Conservation (phyloP, 2,329 filamentous ascomycete genomes). For the Paecilomyces niveus region DNA sequence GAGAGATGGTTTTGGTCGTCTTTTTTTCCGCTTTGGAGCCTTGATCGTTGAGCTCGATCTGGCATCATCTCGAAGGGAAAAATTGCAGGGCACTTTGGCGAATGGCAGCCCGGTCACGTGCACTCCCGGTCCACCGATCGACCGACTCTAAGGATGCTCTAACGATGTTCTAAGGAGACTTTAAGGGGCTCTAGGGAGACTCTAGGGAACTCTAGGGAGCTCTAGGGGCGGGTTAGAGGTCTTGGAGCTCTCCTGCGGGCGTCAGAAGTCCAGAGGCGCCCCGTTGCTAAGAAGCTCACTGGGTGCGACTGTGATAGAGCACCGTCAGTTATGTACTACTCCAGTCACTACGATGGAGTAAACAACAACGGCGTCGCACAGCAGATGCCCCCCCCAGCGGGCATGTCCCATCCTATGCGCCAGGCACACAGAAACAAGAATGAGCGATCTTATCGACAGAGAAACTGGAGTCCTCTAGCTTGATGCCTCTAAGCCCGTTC, state of each 20-base stretch:
- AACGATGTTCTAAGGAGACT: neutral
- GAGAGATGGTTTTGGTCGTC: neutral
- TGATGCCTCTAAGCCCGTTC: neutral
- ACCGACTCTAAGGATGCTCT: neutral
- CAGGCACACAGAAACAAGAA: too few species aligned
- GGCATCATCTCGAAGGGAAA: conserved; percentile 4
- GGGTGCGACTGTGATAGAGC: neutral
- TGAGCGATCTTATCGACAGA: neutral
- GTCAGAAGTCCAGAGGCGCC: neutral
- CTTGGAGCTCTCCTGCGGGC: neutral
- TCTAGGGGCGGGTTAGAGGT: neutral
- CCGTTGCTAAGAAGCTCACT: neutral
- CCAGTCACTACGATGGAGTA: too few species aligned
- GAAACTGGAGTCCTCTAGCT: neutral
- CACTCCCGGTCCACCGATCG: neutral
- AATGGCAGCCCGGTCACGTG: conserved; percentile 7
- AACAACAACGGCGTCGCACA: neutral
- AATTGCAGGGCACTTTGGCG: conserved; percentile 3
- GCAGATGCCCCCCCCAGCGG: too few species aligned
- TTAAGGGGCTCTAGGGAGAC: neutral
- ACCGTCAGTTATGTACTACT: neutral
- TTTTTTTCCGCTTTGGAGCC: neutral
- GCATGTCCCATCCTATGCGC: too few species aligned
- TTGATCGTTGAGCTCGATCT: conserved; percentile 2
- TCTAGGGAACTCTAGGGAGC: neutral